Evolutionary conservation across 2,329 filamentous ascomycete species (phyloP), one percentile per base, ranked within the genome.

Genomic region (Plectosphaerella sp.): DNA sequence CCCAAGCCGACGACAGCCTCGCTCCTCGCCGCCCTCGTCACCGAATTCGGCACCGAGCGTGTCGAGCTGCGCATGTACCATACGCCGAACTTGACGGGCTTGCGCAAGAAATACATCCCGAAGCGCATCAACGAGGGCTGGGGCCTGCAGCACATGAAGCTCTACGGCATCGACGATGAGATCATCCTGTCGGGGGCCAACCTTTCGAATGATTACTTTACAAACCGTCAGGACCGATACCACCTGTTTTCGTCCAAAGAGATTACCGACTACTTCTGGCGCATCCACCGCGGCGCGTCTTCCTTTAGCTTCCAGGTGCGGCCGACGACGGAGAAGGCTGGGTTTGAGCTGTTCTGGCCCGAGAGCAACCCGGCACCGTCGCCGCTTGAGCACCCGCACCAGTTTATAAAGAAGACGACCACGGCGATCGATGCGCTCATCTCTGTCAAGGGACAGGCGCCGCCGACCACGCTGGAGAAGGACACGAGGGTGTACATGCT

Each of bases 71-170:
- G 92, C 61, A 95, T 99, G 91, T 99, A 95, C 65, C 94, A 99
- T 70, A 99, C 94, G 1, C 94, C 94, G 0, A 99, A 99, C 63
- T 72, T 99, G 57, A 96, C 89, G 3, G 94, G 94, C 0, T 61
- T 95, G 52, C 83, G 87, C 48, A 97, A 97, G 72, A 85, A 86
- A 62, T 76, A 89, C 59, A 83, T 97, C 2, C 94, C 94, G 0
- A 89, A 84, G 64, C 81, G 94, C 18, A 93, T 99, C 66, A 99
- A 99, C 61, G 94, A 99, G 72, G 94, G 94, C 16, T 99, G 94
- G 94, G 94, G 94, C 1, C 72, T 99, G 55, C 94, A 99, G 67
- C 94, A 99, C 66, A 99, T 99, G 93, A 99, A 99, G 77, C 77
- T 99, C 1, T 99, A 99, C 61, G 94, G 94, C 0, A 76, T 96